Evolutionary conservation across 352 stramenopile genomes (phyloP).

Genomic region (Plasmopara muralis): DNA sequence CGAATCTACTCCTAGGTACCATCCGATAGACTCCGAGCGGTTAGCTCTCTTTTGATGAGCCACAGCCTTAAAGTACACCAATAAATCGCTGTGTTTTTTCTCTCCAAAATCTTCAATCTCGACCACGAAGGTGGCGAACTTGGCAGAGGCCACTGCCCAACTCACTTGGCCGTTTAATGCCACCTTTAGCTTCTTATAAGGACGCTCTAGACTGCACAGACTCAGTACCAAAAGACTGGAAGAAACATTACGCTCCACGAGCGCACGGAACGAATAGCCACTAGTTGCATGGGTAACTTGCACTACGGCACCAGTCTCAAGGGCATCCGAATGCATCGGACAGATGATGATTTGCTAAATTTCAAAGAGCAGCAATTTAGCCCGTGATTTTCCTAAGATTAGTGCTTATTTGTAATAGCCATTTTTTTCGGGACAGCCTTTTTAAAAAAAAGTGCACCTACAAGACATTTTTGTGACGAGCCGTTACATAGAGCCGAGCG

Average conservation of each 20-base stretch:
- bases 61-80: conserved; percentile 46
- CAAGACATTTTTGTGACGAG: no score
- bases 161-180: conserved; percentile 55
- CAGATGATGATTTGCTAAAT: not conserved
- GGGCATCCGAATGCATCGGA: not conserved
- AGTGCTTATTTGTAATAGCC: no score
- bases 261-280: conserved; percentile 35
- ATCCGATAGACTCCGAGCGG: conserved; percentile 33
- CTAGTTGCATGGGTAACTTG: conserved; percentile 42
- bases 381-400: no score
- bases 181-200: conserved; percentile 77
- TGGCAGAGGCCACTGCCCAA: conserved; percentile 55
- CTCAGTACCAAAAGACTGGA: conserved; percentile 28
- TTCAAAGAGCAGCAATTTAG: no score
- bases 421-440: no score
- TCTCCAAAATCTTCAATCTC: conserved; percentile 26
- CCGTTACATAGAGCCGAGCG: no score
- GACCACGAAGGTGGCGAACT: conserved; percentile 62
- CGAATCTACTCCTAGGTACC: conserved; percentile 46
- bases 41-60: conserved; percentile 69
- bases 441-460: no score
- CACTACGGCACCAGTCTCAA: conserved; percentile 50
- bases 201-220: conserved; percentile 52
- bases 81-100: conserved; percentile 1
- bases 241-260: conserved; percentile 39